Base-by-base conservation (phyloP, 345 rosid species). In the Raphanus raphanistrum region DNA sequence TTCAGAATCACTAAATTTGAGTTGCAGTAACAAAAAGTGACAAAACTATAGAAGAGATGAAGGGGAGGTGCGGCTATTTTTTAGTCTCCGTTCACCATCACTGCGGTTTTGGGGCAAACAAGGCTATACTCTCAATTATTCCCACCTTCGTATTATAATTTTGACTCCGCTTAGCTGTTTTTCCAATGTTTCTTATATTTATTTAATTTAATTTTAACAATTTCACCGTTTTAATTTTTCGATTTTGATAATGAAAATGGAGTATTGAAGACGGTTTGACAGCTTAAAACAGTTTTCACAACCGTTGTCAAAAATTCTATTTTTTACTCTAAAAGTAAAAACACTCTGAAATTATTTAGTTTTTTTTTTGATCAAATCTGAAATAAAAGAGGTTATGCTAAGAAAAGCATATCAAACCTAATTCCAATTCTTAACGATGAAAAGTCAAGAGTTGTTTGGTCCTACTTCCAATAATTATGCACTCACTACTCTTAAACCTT, bases 361-460 rank as follows among this genome's bases (percentile, higher is more conserved):
- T n/a, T n/a, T n/a, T n/a, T n/a, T n/a, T n/a, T n/a, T n/a, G n/a
- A n/a, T n/a, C n/a, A n/a, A n/a, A n/a, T n/a, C n/a, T n/a, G n/a
- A n/a, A n/a, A n/a, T n/a, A n/a, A n/a, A n/a, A n/a, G n/a, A n/a
- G n/a, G n/a, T n/a, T n/a, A n/a, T n/a, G n/a, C n/a, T n/a, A n/a
- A n/a, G n/a, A n/a, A n/a, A n/a, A n/a, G n/a, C n/a, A n/a, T 29
- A 68, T 68, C 72, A 50, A 50, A 50, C 43, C 41, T 57, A 83
- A 80, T 68, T 59, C 79, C 84, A 79, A 73, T 71, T 36, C 72
- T 77, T 55, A 58, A 45, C 68, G 68, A 62, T 75, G n/a, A 74
- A 78, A 85, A 79, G 91, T 86, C 91, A 86, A 84, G 69, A 54
- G 78, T 55, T 74, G 52, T 72, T 81, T 83, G 85, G 84, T 32